Conservation (phyloP, 192 early-diverging fungal species). For the Coemansia umbellata region DNA sequence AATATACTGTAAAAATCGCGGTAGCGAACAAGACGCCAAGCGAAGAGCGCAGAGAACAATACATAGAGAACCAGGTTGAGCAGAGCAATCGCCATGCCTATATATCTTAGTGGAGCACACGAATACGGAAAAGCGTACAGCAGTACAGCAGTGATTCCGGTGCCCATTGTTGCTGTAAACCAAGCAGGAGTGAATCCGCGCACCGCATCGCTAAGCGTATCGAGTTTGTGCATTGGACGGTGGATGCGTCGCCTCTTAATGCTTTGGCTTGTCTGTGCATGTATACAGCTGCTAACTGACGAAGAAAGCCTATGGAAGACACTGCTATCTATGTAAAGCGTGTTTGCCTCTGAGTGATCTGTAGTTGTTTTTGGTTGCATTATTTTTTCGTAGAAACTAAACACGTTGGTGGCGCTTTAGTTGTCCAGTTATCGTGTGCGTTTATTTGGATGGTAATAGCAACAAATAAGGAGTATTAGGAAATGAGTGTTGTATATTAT, state of each 20-base stretch:
- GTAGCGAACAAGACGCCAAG: slow-evolving; percentile 26
- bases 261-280: not conserved
- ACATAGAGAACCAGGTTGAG: slow-evolving; percentile 43
- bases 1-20: slow-evolving; percentile 47
- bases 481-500: too few relatives aligned
- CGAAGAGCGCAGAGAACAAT: slow-evolving; percentile 21
- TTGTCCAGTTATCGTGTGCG: too few relatives aligned
- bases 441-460: too few relatives aligned
- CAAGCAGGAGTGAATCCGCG: slow-evolving; percentile 57
- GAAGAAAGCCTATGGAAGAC: not conserved
- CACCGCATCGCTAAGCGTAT: slow-evolving; percentile 26
- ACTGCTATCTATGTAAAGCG: slow-evolving; percentile 1
- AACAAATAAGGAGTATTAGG: too few relatives aligned
- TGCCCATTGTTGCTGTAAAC: slow-evolving; percentile 55
- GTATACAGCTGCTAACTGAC: not conserved
- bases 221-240: slow-evolving; percentile 43
- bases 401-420: too few relatives aligned
- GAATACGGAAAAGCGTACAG: slow-evolving; percentile 45
- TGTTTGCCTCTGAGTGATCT: slow-evolving; percentile 16
- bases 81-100: slow-evolving; percentile 37
- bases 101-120: slow-evolving; percentile 31
- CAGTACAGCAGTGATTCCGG: slow-evolving; percentile 39
- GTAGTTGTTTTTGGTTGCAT: slow-evolving; percentile 4
- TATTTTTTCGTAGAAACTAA: not conserved
- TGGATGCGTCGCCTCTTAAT: slow-evolving; percentile 21